Evolutionary conservation across 2,329 filamentous ascomycete genomes (phyloP).

Genomic region (Fusarium sp.): DNA sequence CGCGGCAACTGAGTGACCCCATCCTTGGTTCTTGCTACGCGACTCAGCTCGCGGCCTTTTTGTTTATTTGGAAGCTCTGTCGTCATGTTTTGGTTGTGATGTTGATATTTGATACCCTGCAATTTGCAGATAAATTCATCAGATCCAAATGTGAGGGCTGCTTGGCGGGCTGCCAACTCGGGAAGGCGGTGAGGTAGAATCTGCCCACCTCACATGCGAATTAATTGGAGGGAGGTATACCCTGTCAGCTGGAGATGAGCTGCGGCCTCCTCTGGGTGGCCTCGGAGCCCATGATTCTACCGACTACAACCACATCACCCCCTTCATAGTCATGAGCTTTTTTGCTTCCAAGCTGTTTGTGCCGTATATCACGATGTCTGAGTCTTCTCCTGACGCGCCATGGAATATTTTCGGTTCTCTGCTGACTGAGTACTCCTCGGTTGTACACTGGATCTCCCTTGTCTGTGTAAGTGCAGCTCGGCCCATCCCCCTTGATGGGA

Average conservation of each 20-base stretch:
- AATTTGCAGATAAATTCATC: conserved; percentile 22
- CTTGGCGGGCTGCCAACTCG: conserved; percentile 22
- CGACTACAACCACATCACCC: conserved; percentile 34
- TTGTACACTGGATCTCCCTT: conserved; percentile 51
- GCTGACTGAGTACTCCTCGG: conserved; percentile 45
- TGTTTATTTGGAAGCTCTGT: conserved; percentile 61
- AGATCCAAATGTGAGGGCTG: conserved; percentile 22
- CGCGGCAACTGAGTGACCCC: conserved; percentile 75
- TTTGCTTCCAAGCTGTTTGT: conserved; percentile 27
- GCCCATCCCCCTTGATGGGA: conserved; percentile 5
- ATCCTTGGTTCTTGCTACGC: conserved; percentile 63
- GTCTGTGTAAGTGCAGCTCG: conserved; percentile 48
- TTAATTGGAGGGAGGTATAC: conserved; percentile 13
- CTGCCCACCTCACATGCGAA: conserved; percentile 28
- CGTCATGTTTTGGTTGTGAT: conserved; percentile 38
- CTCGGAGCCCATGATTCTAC: conserved; percentile 38
- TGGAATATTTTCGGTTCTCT: conserved; percentile 41
- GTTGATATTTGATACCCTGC: conserved; percentile 8
- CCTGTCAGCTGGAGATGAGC: conserved; percentile 28
- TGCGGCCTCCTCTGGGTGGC: conserved; percentile 22
- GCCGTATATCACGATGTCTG: conserved; percentile 40
- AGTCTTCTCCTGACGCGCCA: conserved; percentile 33
- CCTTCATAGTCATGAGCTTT: conserved; percentile 38
- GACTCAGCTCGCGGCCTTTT: conserved; percentile 74
- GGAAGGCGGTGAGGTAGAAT: conserved; percentile 43